Conservation (phyloP, 1,139 yeast genomes). For the Taphrina sp. region DNA sequence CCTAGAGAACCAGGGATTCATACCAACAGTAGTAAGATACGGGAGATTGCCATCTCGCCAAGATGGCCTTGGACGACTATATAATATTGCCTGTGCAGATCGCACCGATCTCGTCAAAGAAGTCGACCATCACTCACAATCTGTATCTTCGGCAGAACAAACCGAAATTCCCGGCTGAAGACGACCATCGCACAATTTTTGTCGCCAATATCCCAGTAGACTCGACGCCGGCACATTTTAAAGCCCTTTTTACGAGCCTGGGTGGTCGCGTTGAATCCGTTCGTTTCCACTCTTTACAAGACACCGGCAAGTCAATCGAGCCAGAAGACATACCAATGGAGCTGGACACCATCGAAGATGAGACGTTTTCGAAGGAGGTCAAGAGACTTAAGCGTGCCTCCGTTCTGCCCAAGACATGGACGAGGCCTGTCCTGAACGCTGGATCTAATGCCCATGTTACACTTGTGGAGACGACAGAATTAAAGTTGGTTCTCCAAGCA, state of each 20-base stretch:
- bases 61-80: conserved; percentile 24
- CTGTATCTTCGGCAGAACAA: conserved; percentile 37
- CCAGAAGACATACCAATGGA: conserved; percentile 25
- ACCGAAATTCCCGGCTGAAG: conserved; percentile 28
- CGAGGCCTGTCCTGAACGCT: conserved; percentile 16
- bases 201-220: conserved; percentile 39
- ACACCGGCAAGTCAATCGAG: conserved; percentile 19
- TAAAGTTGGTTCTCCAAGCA: conserved; percentile 22
- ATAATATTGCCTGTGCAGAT: conserved; percentile 8
- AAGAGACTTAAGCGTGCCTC: conserved; percentile 34
- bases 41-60: no score
- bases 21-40: no score
- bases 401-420: conserved; percentile 12
- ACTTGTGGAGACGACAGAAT: conserved; percentile 28
- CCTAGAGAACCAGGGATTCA: no score
- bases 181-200: conserved; percentile 35
- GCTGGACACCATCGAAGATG: conserved; percentile 19
- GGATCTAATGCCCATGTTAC: conserved; percentile 32
- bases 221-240: conserved; percentile 37
- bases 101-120: neutral
- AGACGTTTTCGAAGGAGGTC: conserved; percentile 32
- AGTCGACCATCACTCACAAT: conserved; percentile 30
- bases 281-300: conserved; percentile 35
- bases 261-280: conserved; percentile 35
- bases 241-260: conserved; percentile 33